Evolutionary conservation across 441 rosid genomes (phyloP), one percentile per base, ranked within the genome.

Genomic region (Jatropha multifida): DNA sequence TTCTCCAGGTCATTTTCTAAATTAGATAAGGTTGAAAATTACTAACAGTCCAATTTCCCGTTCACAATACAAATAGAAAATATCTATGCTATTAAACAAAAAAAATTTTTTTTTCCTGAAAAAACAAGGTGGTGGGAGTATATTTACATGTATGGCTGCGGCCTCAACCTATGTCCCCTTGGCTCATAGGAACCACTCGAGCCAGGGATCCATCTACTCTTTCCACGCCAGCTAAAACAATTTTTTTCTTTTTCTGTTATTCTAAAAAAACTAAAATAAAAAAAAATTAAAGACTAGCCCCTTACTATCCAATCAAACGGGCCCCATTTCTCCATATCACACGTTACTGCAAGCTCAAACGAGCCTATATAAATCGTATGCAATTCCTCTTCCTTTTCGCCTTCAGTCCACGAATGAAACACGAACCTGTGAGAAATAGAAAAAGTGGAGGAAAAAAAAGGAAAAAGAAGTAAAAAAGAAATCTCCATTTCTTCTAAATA

Each of bases 331-430:
- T 13, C 4, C 2, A 9, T 23, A 76, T 40, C 72, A 72, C 77
- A 71, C 69, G 74, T 69, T 73, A 59, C 38, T 64, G 14, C 55
- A 64, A 59, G 40, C 18, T 18, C 37, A 42, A 23, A 3, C 52
- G 18, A 49, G 52, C 80, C 81, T 81, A 84, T 84, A 83, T 84
- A 86, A 41, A 38, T n/a, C 73, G 18, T 23, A 68, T 3, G 54
- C 74, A 17, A 18, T 0, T 12, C 59, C 6, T 0, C 69, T 17
- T n/a, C 32, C 0, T n/a, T 74, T 63, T 38, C 76, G 71, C 80
- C 54, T 42, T 11, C 71, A 60, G 74, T 60, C 10, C 17, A 32
- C 32, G 10, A 54, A 5, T 8, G 12, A 18, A 23, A 9, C 46
- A 11, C 10, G 32, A 14, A 32, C 3, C 51, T 6, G 9, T 55